Conservation (phyloP, 2,329 filamentous ascomycete genomes). For the Aspergillus japonicus region DNA sequence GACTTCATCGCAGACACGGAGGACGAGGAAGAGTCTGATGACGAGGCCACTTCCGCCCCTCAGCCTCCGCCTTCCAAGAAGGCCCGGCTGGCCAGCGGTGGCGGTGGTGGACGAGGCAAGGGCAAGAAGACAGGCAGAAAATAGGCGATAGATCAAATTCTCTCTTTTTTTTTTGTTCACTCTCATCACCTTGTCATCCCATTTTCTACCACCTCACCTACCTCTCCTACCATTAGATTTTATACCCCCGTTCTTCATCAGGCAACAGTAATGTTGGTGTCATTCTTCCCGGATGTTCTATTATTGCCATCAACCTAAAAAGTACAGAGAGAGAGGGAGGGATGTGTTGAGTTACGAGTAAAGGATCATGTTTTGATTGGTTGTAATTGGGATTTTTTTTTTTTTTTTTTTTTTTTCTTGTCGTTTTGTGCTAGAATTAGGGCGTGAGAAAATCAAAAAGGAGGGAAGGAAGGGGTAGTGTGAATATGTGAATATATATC, state of each 20-base stretch:
- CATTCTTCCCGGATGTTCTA: conserved; percentile 3
- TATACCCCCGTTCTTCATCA: conserved; percentile 5
- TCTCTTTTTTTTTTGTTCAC: conserved; percentile 17
- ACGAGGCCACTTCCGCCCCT: conserved; percentile 20
- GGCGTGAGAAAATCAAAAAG: neutral
- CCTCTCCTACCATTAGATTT: conserved; percentile 14
- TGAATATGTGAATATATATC: neutral
- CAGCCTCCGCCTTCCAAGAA: conserved; percentile 38
- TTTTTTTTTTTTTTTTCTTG: conserved; percentile 3
- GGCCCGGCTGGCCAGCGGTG: conserved; percentile 27
- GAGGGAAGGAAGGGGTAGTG: neutral
- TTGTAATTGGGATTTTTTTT: neutral
- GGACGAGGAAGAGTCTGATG: conserved; percentile 38
- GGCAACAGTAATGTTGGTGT: neutral
- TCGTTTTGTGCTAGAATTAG: neutral
- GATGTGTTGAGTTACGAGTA: neutral
- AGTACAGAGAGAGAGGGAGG: neutral
- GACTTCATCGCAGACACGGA: conserved; percentile 51
- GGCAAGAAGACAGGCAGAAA: conserved; percentile 39
- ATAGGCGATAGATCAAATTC: conserved; percentile 22
- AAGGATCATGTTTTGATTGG: conserved; percentile 1
- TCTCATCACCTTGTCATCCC: conserved; percentile 6
- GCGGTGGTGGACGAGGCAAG: conserved; percentile 22
- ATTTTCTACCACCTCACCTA: conserved; percentile 11
- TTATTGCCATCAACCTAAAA: neutral